phyloP scores from a whole-genome alignment of 352 stramenopile genomes.

The Phytophthora pluvialis region DNA sequence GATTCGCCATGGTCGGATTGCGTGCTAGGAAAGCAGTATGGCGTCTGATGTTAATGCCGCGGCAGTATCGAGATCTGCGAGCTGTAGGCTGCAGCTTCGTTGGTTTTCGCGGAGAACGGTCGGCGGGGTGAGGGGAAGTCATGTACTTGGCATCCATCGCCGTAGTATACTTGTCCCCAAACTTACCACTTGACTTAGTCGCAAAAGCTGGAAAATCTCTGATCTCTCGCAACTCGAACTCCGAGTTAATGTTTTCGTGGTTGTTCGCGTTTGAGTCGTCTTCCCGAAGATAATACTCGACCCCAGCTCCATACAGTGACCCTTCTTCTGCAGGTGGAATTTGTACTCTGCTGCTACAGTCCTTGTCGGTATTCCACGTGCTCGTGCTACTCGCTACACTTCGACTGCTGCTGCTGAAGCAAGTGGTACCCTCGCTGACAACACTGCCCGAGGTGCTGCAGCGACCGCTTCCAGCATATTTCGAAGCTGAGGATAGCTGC shows the following conservation, averaged over 20 bases:
- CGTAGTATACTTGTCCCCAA: background rate
- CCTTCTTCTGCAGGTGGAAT: slow-evolving; percentile 2
- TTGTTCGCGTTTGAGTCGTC: slow-evolving; percentile 9
- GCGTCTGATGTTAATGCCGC: slow-evolving; percentile 22
- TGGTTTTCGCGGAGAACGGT: background rate
- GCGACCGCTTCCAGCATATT: slow-evolving; percentile 5
- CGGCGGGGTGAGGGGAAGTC: background rate
- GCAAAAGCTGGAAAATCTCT: slow-evolving; percentile 1
- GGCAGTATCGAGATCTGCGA: slow-evolving; percentile 28
- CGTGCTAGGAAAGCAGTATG: slow-evolving; percentile 30
- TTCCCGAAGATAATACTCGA: slow-evolving; percentile 30
- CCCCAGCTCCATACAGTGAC: slow-evolving; percentile 5
- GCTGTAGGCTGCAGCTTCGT: slow-evolving; percentile 10
- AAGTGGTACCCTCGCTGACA: slow-evolving; percentile 25
- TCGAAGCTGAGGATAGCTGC: slow-evolving; percentile 10
- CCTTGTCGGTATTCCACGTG: background rate
- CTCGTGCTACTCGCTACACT: slow-evolving; percentile 17
- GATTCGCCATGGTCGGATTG: slow-evolving; percentile 24
- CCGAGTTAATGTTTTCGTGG: background rate
- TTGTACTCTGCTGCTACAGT: background rate
- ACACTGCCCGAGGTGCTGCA: slow-evolving; percentile 23
- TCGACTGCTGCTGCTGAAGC: slow-evolving; percentile 25
- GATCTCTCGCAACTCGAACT: slow-evolving; percentile 17
- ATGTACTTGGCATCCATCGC: slow-evolving; percentile 6
- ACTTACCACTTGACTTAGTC: background rate